Evolutionary conservation across 352 stramenopile species (phyloP).

Genomic region (Phytophthora melonis): DNA sequence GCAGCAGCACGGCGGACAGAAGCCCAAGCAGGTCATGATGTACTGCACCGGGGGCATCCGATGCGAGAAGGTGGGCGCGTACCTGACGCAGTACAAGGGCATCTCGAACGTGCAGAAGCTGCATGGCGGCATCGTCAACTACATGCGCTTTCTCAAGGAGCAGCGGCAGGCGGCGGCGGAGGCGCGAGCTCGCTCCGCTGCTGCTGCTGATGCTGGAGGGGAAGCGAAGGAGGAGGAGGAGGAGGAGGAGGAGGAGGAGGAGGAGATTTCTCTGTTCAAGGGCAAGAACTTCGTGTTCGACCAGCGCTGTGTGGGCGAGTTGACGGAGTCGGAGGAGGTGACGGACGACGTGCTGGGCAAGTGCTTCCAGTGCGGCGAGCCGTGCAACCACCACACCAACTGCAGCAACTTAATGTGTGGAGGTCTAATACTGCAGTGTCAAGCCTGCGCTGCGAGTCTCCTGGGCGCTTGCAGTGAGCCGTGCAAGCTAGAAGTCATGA

Average conservation of each 20-base stretch:
- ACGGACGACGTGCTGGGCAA: conserved; percentile 68
- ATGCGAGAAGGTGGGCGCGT: conserved; percentile 75
- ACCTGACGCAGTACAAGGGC: conserved; percentile 65
- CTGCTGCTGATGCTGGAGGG: conserved; percentile 12
- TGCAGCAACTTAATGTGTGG: conserved; percentile 65
- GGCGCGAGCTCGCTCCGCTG: conserved; percentile 4
- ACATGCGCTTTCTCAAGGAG: conserved; percentile 60
- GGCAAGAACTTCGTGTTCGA: conserved; percentile 87
- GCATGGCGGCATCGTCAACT: conserved; percentile 70
- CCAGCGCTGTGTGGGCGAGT: conserved; percentile 65
- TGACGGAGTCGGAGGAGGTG: conserved; percentile 53
- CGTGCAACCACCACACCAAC: conserved; percentile 55
- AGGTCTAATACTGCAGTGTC: conserved; percentile 60
- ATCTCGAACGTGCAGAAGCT: conserved; percentile 67
- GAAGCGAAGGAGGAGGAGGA: too few relatives aligned
- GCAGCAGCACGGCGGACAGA: conserved; percentile 41
- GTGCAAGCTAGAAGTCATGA: conserved; percentile 57
- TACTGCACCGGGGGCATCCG: conserved; percentile 76
- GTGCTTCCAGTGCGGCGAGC: conserved; percentile 70
- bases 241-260: neutral
- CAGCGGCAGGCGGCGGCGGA: conserved; percentile 28
- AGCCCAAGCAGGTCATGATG: conserved; percentile 60
- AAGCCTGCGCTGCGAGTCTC: conserved; percentile 33
- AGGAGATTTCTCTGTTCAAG: conserved; percentile 44
- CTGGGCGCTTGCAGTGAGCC: conserved; percentile 49